Percentiles rank a stretch among this genome's conserved stretches.
Evolutionary conservation across 2,329 filamentous ascomycete species (phyloP).

Genomic region (Cladosporium phlei): DNA sequence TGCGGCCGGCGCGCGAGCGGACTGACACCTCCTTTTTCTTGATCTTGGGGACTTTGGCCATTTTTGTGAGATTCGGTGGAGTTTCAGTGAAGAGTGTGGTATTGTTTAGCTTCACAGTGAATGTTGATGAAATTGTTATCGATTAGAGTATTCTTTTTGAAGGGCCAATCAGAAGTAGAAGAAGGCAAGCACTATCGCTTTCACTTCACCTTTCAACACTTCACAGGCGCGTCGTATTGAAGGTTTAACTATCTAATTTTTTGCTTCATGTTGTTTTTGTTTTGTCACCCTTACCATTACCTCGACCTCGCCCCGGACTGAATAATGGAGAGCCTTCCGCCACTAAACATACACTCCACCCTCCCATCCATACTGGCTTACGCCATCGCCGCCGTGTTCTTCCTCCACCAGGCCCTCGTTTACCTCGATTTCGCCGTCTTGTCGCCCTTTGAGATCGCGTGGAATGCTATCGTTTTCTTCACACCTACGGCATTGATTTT

Average conservation of each 20-base stretch:
- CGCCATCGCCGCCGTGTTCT: conserved; percentile 26
- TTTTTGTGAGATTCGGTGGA: conserved; percentile 23
- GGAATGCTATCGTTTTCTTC: conserved; percentile 56
- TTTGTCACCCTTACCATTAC: background rate
- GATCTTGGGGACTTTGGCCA: conserved; percentile 45
- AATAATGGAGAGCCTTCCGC: conserved; percentile 23
- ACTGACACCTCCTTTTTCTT: conserved; percentile 54
- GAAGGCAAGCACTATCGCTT: no score
- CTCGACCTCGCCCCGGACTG: conserved; percentile 9
- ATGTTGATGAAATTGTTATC: no score
- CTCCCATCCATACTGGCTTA: conserved; percentile 18
- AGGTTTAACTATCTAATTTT: no score
- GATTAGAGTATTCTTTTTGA: background rate
- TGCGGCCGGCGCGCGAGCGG: conserved; percentile 70
- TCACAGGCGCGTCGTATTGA: no score
- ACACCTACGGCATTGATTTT: conserved; percentile 56
- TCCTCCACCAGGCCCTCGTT: conserved; percentile 28
- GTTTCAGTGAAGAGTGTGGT: no score
- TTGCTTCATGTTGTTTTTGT: conserved; percentile 39
- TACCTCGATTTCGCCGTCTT: conserved; percentile 32
- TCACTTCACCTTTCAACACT: no score
- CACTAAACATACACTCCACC: conserved; percentile 20
- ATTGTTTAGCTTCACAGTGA: no score
- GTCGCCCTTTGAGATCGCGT: conserved; percentile 48
- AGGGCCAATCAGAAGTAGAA: no score